These are phyloP conservation scores for Pseudogymnoascus sp. DNA, from an alignment of 2,329 filamentous ascomycete species.

Conservation along the genomic window DNA sequence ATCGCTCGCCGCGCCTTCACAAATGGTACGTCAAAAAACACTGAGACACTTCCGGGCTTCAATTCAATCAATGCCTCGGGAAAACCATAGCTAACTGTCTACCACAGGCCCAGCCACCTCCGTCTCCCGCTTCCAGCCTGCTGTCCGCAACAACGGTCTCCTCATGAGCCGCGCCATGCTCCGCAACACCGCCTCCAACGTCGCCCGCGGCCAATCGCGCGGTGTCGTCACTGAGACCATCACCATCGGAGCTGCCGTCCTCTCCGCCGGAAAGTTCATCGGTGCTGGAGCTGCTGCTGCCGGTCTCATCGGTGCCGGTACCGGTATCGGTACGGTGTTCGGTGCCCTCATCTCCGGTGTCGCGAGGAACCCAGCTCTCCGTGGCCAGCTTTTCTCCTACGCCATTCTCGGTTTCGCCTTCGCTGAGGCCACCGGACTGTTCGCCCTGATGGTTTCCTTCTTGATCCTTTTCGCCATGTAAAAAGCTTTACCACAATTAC, in stretches of 20 bases:
- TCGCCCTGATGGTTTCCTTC: constrained; percentile 42
- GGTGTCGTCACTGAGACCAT: constrained; percentile 23
- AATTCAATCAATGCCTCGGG: neutral
- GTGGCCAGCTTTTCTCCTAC: constrained; percentile 53
- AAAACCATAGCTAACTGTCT: constrained; percentile 16
- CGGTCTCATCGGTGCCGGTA: constrained; percentile 27
- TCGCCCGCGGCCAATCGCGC: constrained; percentile 21
- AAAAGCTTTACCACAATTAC: constrained; percentile 5
- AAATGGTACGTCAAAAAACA: constrained; percentile 21
- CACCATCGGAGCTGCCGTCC: constrained; percentile 22
- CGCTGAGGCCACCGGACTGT: constrained; percentile 54
- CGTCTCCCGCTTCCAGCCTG: constrained; percentile 22
- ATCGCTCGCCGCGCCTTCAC: constrained; percentile 24
- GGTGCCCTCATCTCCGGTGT: constrained; percentile 46
- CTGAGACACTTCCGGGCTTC: neutral
- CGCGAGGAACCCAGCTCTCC: constrained; percentile 47
- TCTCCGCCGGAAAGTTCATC: constrained; percentile 23
- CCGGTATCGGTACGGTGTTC: constrained; percentile 46
- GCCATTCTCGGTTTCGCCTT: constrained; percentile 58
- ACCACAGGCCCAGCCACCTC: constrained; percentile 20
- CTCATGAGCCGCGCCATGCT: constrained; percentile 21
- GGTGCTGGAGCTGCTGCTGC: constrained; percentile 23
- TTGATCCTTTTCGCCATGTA: constrained; percentile 18
- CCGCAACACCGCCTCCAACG: constrained; percentile 20
- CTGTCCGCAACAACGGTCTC: constrained; percentile 18